Evolutionary conservation across 164 flowering plant species (phyloP), one percentile per base, ranked within the genome.

Genomic region (Berberis vulgaris): DNA sequence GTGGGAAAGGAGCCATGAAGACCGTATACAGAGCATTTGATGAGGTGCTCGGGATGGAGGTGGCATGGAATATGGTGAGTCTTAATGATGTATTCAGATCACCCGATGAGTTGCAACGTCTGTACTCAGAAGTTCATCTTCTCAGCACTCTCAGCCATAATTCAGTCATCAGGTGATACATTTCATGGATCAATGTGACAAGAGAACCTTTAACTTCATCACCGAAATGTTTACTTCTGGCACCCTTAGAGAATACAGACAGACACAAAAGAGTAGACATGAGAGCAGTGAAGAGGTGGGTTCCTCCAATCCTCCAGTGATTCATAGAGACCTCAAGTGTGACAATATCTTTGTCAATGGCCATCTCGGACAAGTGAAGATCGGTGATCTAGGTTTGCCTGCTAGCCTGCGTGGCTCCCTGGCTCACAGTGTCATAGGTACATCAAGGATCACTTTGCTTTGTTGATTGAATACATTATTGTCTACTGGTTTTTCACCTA

Each of bases 141-240:
- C 94, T 93, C 47, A 80, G 88, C 72, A 83, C 71, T 67, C 88
- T 93, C 67, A 62, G 81, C n/a, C 96, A 90, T 45, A 83, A 80
- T 13, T 84, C 86, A 57, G 82, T 93, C 58, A 90, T 90, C 45
- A 69, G 54, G 11, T 86, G 76, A 75, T 72, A 77, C 67, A 60
- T 84, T 0, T 88, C 88, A 45, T 93, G 98, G 98, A 78, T 90
- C 11, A 87, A 90, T 13, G 62, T 11, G 67, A 78, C 7, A 68
- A 74, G 9, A 73, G 83, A 73, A 84, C 91, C 54, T 83, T 93
- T 84, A 93, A 93, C 80, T 85, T 93, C 85, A 87, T 93, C 76
- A 90, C 97, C 3, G 98, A 93, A 68, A 77, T 93, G 89, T 84
- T 93, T 64, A 90, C 97, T 55, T 90, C 98, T 6, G 98, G 98